phyloP scores from a whole-genome alignment of 225 moss, liverwort and hornwort species.

The Marchantia polymorpha region DNA sequence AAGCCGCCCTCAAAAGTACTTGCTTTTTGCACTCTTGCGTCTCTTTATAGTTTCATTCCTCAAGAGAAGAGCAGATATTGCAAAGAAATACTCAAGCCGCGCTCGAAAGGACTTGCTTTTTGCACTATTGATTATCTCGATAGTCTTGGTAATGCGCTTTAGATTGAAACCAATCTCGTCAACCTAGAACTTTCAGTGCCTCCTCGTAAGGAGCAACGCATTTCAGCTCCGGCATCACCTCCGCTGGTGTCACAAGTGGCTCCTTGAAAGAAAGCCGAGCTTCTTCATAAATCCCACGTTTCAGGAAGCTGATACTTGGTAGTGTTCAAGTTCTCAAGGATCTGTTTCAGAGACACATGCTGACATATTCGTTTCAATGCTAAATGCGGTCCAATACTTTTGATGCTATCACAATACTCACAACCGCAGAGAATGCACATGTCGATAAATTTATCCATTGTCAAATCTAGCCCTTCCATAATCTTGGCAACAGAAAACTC shows the following conservation, averaged over 20 bases:
- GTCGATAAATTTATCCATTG: conserved; percentile 97
- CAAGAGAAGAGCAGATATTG: conserved; percentile 33
- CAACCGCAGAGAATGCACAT: conserved; percentile 98
- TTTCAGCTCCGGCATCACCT: conserved; percentile 71
- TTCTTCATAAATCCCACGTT: conserved; percentile 83
- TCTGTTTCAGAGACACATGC: conserved; percentile 70
- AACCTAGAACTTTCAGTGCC: conserved; percentile 85
- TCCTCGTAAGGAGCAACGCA: conserved; percentile 83
- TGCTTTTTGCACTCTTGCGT: conserved; percentile 23
- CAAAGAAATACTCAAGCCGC: conserved; percentile 54
- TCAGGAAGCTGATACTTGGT: conserved; percentile 89
- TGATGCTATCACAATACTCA: conserved; percentile 97
- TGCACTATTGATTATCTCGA: conserved; percentile 94
- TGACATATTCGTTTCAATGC: conserved; percentile 89
- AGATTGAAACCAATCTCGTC: conserved; percentile 94
- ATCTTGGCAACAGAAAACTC: conserved; percentile 88
- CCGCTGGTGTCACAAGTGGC: conserved; percentile 61
- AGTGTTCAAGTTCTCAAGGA: conserved; percentile 82
- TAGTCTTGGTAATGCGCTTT: conserved; percentile 78
- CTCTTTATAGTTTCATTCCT: conserved; percentile 43
- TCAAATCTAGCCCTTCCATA: conserved; percentile 65
- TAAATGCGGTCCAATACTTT: conserved; percentile 90
- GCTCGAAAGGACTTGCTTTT: conserved; percentile 97
- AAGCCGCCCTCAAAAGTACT: no score
- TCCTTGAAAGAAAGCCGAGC: conserved; percentile 89